Percentiles rank a stretch among this genome's conserved stretches.
Conservation (phyloP, 148 eudicot species). For the Limonium bicolor region DNA sequence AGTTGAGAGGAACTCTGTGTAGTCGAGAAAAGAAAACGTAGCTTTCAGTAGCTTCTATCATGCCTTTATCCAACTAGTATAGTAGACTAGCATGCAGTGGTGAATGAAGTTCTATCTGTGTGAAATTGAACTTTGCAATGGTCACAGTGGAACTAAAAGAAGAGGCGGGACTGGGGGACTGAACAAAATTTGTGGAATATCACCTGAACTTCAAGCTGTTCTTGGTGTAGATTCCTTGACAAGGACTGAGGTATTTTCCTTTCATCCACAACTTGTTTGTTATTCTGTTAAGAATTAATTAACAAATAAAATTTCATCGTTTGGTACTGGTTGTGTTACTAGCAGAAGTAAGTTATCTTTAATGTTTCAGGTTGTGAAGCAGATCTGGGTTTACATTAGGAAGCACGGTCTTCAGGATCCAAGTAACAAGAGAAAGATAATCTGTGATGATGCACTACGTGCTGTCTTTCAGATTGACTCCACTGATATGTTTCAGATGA, state of each 20-base stretch:
- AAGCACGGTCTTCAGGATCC: slow-evolving; percentile 15
- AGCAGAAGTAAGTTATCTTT: too few relatives aligned
- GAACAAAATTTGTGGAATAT: slow-evolving; percentile 9
- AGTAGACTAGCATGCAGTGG: too few relatives aligned
- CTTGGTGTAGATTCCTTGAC: slow-evolving; percentile 11
- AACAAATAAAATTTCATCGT: too few relatives aligned
- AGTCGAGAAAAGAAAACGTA: too few relatives aligned
- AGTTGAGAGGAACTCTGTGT: too few relatives aligned
- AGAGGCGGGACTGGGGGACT: slow-evolving; percentile 10
- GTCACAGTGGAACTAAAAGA: slow-evolving; percentile 8
- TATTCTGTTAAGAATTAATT: too few relatives aligned
- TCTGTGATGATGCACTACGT: slow-evolving; percentile 52
- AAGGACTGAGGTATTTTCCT: slow-evolving; percentile 10
- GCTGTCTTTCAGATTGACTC: slow-evolving; percentile 43
- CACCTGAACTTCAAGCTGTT: slow-evolving; percentile 14
- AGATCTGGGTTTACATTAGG: slow-evolving; percentile 13
- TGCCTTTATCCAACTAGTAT: too few relatives aligned
- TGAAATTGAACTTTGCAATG: too few relatives aligned
- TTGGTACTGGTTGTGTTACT: too few relatives aligned
- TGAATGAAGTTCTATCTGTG: too few relatives aligned
- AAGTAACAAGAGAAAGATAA: slow-evolving; percentile 27
- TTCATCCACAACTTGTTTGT: too few relatives aligned
- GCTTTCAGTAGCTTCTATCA: too few relatives aligned
- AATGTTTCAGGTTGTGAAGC: slow-evolving; percentile 11
- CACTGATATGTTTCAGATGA: slow-evolving; percentile 68